Base-by-base conservation (phyloP, 768 basidiomycete species). In the Tricholoma sp. region DNA sequence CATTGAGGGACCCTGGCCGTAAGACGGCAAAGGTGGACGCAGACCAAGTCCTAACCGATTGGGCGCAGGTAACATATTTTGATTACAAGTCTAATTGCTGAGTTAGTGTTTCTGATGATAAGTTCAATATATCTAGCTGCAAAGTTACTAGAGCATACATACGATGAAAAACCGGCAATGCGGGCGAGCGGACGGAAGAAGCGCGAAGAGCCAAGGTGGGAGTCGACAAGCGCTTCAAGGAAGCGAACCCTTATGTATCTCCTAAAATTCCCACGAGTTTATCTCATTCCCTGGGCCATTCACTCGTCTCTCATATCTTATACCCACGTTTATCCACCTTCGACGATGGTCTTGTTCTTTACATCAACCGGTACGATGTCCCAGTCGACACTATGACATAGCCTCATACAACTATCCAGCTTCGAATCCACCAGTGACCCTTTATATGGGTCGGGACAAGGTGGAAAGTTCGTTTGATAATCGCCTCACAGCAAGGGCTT, bases 391-490 rank as follows among this genome's bases (percentile, higher is more conserved):
- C 28, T 53, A 17, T 44, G 17, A 51, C 29, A 4, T 7, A 34
- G 24, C 15, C 10, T 33, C 41, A 50, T 31, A 53, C 52, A 31
- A 11, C 8, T 33, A 15, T 9, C 1, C 59, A 91, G 89, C 74
- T 47, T 72, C 76, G 13, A 69, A 81, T 45, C 91, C 92, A 1
- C 75, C 89, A 1, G 84, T 78, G 7, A 82, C 74, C 28, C 75
- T 98, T 55, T 98, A 96, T 72, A 97, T 98, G 94, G 94, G 96
- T 29, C 85, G 84, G 68, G 96, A 99, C 80, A 98, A 99, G 74
- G 88, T 94, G 58, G 92, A 97, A 76, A 94, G 91, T 94, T 64
- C 66, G 88, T 76, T 36, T 17, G 20, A 49, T 41, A 20, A 4
- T 39, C 54, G 24, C 24, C 24, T 24, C 34, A 10, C 32, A 32